These are phyloP conservation scores for Carex littledalei DNA, from an alignment of 176 grass and related monocot genomes.

Conservation along the genomic window DNA sequence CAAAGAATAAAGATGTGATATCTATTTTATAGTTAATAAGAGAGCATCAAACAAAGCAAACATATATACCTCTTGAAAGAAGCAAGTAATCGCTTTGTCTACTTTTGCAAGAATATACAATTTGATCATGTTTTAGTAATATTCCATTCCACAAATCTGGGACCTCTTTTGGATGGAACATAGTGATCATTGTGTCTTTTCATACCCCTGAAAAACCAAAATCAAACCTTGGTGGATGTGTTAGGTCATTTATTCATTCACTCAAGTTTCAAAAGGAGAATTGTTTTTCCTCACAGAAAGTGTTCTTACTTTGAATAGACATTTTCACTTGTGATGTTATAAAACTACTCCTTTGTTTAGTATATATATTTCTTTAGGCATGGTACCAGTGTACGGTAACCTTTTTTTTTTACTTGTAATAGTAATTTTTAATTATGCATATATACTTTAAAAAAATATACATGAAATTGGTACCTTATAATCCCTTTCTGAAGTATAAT, in stretches of 20 bases:
- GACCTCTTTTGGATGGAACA: not conserved
- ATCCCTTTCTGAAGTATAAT: too few relatives aligned
- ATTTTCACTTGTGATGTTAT: not conserved
- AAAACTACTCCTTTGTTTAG: not conserved
- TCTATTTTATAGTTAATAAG: not conserved
- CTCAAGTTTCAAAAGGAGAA: not conserved
- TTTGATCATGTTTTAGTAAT: conserved; percentile 5
- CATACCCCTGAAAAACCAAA: not conserved
- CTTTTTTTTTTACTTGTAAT: too few relatives aligned
- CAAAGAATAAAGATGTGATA: not conserved
- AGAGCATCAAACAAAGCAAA: not conserved
- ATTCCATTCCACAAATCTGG: not conserved
- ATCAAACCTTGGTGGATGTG: conserved; percentile 8
- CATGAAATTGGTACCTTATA: too few relatives aligned
- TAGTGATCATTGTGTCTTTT: conserved; percentile 9
- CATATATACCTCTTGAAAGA: not conserved
- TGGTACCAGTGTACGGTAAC: too few relatives aligned
- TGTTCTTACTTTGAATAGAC: not conserved
- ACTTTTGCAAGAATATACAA: not conserved
- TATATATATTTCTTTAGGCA: not conserved
- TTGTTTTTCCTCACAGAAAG: not conserved
- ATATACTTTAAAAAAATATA: too few relatives aligned
- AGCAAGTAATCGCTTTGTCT: not conserved
- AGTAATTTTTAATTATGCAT: too few relatives aligned
- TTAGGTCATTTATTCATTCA: conserved; percentile 19